Percentiles rank a stretch among this genome's conserved stretches.
Evolutionary conservation across 352 stramenopile genomes (phyloP).

Genomic region (Phytophthora megakarya): DNA sequence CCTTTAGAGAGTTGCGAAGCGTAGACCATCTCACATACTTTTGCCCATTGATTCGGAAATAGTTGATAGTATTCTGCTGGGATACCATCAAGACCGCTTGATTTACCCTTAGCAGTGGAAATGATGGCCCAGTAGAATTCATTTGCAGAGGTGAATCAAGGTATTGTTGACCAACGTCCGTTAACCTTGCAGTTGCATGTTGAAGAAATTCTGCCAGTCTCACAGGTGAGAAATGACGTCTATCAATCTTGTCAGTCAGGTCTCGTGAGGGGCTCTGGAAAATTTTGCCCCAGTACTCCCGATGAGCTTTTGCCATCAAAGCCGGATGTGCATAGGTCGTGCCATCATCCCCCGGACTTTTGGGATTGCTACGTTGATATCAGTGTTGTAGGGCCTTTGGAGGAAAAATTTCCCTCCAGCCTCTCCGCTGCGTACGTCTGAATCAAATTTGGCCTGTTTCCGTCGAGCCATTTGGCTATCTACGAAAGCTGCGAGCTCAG

Average conservation of each 20-base stretch:
- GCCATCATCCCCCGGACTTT: neutral
- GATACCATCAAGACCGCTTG: slow-evolving; percentile 5
- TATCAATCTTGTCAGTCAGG: neutral
- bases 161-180: neutral
- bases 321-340: neutral
- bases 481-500: neutral
- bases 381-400: neutral
- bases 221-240: neutral
- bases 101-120: neutral
- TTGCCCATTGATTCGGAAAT: neutral
- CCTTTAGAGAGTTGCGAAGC: slow-evolving; percentile 3
- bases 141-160: neutral
- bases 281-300: slow-evolving; percentile 1
- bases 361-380: neutral
- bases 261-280: neutral
- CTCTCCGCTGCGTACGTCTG: slow-evolving; percentile 1
- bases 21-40: slow-evolving; percentile 22
- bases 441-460: slow-evolving; percentile 11
- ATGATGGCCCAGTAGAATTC: neutral
- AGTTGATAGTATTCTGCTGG: slow-evolving; percentile 21
- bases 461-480: neutral
- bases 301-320: slow-evolving; percentile 8
- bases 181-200: neutral
- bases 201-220: neutral
- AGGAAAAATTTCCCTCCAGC: slow-evolving; percentile 7